Percentiles rank a stretch among this genome's conserved stretches.
Conservation (phyloP, 805 yeast species). For the Candida vartiovaarae region DNA sequence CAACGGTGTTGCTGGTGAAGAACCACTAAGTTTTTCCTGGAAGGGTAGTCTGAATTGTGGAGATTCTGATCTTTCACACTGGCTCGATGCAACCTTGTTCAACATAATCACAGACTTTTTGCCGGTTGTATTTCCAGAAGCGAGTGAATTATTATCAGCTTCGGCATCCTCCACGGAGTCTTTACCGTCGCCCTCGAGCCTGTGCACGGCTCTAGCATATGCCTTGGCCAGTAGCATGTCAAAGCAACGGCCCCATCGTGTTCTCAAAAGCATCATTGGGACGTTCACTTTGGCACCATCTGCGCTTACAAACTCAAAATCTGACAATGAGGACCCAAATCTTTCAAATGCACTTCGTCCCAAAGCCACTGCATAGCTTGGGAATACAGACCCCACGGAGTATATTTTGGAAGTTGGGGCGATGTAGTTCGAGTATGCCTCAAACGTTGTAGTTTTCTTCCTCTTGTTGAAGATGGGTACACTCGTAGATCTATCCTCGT, state of each 20-base stretch:
- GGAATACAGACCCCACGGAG: slow-evolving; percentile 62
- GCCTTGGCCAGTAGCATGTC: slow-evolving; percentile 55
- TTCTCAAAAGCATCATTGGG: slow-evolving; percentile 52
- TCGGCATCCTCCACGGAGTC: slow-evolving; percentile 7
- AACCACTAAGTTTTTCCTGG: slow-evolving; percentile 36
- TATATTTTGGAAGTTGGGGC: slow-evolving; percentile 66
- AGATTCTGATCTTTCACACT: slow-evolving; percentile 5
- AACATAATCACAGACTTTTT: slow-evolving; percentile 22
- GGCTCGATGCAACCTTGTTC: slow-evolving; percentile 10
- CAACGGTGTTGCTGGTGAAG: slow-evolving; percentile 6
- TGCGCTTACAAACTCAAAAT: slow-evolving; percentile 63
- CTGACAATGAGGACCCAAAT: slow-evolving; percentile 55
- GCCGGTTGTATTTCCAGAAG: slow-evolving; percentile 14
- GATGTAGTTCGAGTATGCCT: slow-evolving; percentile 66
- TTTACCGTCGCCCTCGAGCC: slow-evolving; percentile 20
- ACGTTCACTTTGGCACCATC: slow-evolving; percentile 65
- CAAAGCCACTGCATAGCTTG: slow-evolving; percentile 69
- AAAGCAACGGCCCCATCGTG: slow-evolving; percentile 74
- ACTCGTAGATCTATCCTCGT: slow-evolving; percentile 8
- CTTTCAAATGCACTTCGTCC: slow-evolving; percentile 71
- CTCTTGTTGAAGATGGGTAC: slow-evolving; percentile 2
- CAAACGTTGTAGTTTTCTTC: slow-evolving; percentile 33
- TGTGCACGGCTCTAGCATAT: slow-evolving; percentile 47
- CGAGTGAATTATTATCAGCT: slow-evolving; percentile 4
- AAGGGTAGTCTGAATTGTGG: slow-evolving; percentile 56